Percentiles rank a stretch among this genome's conserved stretches.
phyloP scores from a whole-genome alignment of 2,329 filamentous ascomycete species.

The Microascus cirrosus region DNA sequence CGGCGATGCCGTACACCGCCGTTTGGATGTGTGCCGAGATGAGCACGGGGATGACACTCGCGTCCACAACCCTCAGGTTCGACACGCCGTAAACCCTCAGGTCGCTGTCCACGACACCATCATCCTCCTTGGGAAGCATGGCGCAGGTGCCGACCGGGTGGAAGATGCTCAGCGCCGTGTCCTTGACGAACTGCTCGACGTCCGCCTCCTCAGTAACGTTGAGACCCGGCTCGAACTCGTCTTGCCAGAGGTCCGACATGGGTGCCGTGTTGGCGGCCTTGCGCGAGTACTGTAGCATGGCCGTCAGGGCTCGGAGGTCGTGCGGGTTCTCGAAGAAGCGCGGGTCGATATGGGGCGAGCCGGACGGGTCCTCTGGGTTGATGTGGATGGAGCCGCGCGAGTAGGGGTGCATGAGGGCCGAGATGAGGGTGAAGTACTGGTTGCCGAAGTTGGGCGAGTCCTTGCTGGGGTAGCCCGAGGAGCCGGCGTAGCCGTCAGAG shows the following conservation, averaged over 20 bases:
- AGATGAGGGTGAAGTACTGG: constrained; percentile 34
- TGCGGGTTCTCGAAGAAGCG: constrained; percentile 5
- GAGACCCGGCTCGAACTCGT: constrained; percentile 24
- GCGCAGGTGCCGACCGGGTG: constrained; percentile 32
- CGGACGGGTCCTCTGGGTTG: constrained; percentile 23
- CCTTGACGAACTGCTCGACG: constrained; percentile 22
- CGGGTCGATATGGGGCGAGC: constrained; percentile 22
- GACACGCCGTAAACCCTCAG: constrained; percentile 35
- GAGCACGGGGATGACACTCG: constrained; percentile 36
- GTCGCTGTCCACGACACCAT: constrained; percentile 30
- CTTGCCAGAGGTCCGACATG: constrained; percentile 16
- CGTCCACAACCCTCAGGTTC: constrained; percentile 36
- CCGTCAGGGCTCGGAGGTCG: constrained; percentile 14
- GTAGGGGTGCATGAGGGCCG: constrained; percentile 50
- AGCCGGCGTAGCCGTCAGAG: constrained; percentile 17
- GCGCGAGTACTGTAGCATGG: constrained; percentile 19
- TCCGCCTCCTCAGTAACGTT: constrained; percentile 18
- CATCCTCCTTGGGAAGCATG: constrained; percentile 32
- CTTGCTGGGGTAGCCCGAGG: constrained; percentile 13
- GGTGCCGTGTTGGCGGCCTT: constrained; percentile 19
- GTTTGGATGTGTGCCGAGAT: constrained; percentile 36
- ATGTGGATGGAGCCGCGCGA: constrained; percentile 50
- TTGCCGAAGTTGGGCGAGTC: constrained; percentile 15
- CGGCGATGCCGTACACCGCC: constrained; percentile 39
- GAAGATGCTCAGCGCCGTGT: constrained; percentile 21